Percentiles rank a stretch among this genome's conserved stretches.
Conservation (phyloP, 2,329 filamentous ascomycete genomes). For the Hansfordia pulvinata region DNA sequence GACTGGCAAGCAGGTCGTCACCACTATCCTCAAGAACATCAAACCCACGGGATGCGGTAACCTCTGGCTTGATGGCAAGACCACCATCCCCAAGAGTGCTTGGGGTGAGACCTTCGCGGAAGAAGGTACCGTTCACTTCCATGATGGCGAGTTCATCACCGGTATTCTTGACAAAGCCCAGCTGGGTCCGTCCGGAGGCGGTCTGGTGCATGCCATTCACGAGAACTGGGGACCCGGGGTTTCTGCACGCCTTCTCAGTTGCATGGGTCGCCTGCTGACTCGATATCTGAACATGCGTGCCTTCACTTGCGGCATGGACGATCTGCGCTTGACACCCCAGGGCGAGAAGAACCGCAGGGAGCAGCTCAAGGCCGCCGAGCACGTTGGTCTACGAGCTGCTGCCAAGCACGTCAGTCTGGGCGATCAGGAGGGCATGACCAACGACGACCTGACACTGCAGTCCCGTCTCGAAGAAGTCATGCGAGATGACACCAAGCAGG, state of each 20-base stretch:
- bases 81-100: constrained; percentile 61
- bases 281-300: constrained; percentile 85
- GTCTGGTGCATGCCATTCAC: constrained; percentile 83
- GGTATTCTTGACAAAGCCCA: constrained; percentile 95
- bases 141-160: constrained; percentile 74
- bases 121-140: constrained; percentile 70
- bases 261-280: constrained; percentile 78
- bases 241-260: constrained; percentile 78
- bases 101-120: constrained; percentile 65
- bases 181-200: constrained; percentile 75
- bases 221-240: constrained; percentile 82
- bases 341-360: constrained; percentile 62
- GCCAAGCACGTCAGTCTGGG: constrained; percentile 79
- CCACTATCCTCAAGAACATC: constrained; percentile 86
- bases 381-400: constrained; percentile 66
- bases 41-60: constrained; percentile 63
- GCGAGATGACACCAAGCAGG: constrained; percentile 82
- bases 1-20: constrained; percentile 95
- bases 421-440: constrained; percentile 35
- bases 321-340: constrained; percentile 69
- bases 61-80: constrained; percentile 67
- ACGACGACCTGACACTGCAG: constrained; percentile 57
- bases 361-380: constrained; percentile 52
- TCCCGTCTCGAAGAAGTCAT: constrained; percentile 77
- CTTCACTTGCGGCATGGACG: constrained; percentile 95